Evolutionary conservation across 2,329 filamentous ascomycete genomes (phyloP).

Genomic region (Fusarium sp.): DNA sequence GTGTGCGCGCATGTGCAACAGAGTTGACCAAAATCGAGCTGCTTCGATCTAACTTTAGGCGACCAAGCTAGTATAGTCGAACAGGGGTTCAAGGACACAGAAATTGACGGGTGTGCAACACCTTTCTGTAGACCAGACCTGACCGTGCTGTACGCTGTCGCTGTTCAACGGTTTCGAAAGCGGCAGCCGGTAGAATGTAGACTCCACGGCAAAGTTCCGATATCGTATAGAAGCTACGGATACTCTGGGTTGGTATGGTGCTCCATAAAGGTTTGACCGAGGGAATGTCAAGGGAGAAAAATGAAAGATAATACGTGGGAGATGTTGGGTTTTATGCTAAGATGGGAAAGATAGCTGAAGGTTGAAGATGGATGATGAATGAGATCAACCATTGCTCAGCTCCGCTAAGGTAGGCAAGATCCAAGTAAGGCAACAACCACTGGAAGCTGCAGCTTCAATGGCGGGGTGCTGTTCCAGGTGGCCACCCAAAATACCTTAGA

Average conservation of each 20-base stretch:
- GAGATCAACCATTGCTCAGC: slow-evolving; percentile 24
- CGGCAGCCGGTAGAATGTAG: neutral
- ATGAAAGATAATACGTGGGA: neutral
- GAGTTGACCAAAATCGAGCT: slow-evolving; percentile 24
- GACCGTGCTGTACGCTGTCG: neutral
- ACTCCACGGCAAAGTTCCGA: slow-evolving; percentile 17
- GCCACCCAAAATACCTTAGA: neutral
- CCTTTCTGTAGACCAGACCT: neutral
- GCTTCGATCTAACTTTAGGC: slow-evolving; percentile 35
- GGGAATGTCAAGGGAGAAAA: neutral
- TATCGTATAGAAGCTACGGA: neutral
- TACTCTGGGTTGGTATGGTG: neutral
- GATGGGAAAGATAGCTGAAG: slow-evolving; percentile 2
- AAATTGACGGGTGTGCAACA: slow-evolving; percentile 11
- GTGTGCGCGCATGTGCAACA: slow-evolving; percentile 33
- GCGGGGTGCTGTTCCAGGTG: slow-evolving; percentile 13
- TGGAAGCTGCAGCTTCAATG: slow-evolving; percentile 11
- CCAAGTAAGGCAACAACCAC: slow-evolving; percentile 21
- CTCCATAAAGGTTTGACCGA: neutral
- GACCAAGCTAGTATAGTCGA: slow-evolving; percentile 27
- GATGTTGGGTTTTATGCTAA: neutral
- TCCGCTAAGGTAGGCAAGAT: slow-evolving; percentile 1
- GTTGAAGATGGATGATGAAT: slow-evolving; percentile 12
- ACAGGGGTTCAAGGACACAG: slow-evolving; percentile 26
- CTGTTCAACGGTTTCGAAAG: slow-evolving; percentile 14